Conservation (phyloP, 129 eudicot species). For the Lactuca saligna region DNA sequence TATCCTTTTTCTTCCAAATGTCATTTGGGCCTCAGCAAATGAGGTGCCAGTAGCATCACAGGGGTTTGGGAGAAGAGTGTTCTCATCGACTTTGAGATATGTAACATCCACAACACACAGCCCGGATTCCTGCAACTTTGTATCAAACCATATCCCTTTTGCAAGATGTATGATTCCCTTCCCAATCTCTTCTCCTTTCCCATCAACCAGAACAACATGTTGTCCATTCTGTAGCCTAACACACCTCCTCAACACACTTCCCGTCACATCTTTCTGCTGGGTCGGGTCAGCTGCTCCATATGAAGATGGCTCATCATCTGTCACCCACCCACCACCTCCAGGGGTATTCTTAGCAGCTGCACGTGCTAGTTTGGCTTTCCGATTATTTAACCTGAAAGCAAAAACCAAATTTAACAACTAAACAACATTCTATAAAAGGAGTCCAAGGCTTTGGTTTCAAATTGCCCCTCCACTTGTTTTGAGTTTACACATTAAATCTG, state of each 20-base stretch:
- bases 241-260: not conserved
- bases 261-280: constrained; percentile 13
- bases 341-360: constrained; percentile 63
- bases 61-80: constrained; percentile 52
- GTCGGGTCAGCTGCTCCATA: constrained; percentile 24
- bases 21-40: constrained; percentile 48
- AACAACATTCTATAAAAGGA: no score
- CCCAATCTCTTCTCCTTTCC: constrained; percentile 51
- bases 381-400: constrained; percentile 61
- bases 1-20: constrained; percentile 51
- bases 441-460: no score
- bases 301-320: constrained; percentile 29
- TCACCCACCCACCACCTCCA: constrained; percentile 30
- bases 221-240: constrained; percentile 44
- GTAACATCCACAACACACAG: constrained; percentile 72
- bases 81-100: constrained; percentile 48
- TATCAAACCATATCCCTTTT: constrained; percentile 47
- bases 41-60: constrained; percentile 54
- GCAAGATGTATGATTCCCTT: constrained; percentile 50
- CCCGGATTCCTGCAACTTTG: constrained; percentile 45
- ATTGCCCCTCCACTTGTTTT: no score
- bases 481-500: no score
- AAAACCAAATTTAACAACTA: not conserved
- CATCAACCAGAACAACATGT: constrained; percentile 42
- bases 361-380: constrained; percentile 70